These are phyloP conservation scores for Globisporangium alternatum DNA, from an alignment of 352 stramenopile genomes.

Conservation along the genomic window DNA sequence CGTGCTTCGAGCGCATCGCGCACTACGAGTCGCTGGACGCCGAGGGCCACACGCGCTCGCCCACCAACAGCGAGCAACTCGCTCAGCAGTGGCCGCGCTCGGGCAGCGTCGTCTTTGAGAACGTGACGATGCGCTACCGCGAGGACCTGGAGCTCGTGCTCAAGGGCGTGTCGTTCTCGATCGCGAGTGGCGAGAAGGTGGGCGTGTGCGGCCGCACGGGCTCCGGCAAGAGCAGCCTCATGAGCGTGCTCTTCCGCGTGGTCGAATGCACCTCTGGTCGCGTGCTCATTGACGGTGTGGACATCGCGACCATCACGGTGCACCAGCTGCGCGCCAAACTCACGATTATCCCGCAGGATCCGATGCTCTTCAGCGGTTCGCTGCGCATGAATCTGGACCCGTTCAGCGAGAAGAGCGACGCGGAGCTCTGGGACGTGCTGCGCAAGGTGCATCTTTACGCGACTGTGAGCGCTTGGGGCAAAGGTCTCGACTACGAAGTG, in stretches of 20 bases:
- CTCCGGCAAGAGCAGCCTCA: conserved; percentile 34
- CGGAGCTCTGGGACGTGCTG: conserved; percentile 29
- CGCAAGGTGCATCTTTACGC: conserved; percentile 26
- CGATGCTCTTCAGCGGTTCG: conserved; percentile 88
- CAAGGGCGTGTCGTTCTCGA: conserved; percentile 21
- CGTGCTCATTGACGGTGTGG: conserved; percentile 84
- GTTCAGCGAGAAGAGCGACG: conserved; percentile 66
- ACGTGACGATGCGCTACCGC: conserved; percentile 33
- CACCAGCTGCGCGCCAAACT: conserved; percentile 27
- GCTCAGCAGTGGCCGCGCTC: conserved; percentile 35
- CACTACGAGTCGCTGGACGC: conserved; percentile 28
- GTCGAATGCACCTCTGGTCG: conserved; percentile 33
- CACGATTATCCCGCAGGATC: conserved; percentile 83
- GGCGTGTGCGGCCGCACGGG: conserved; percentile 37
- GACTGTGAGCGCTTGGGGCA: conserved; percentile 12
- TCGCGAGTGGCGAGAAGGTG: conserved; percentile 26
- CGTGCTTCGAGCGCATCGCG: conserved; percentile 76
- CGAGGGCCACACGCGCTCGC: conserved; percentile 52
- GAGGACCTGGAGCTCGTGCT: conserved; percentile 31
- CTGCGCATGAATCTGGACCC: conserved; percentile 90
- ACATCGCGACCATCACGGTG: conserved; percentile 49
- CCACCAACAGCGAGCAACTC: conserved; percentile 87
- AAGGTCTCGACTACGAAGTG: conserved; percentile 76
- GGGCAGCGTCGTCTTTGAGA: conserved; percentile 53
- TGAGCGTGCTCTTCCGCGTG: conserved; percentile 40